A percentile compares a stretch with the other conserved stretches of the same genome.
Conservation (phyloP, 2,329 filamentous ascomycete genomes). For the Fusarium sacchari region DNA sequence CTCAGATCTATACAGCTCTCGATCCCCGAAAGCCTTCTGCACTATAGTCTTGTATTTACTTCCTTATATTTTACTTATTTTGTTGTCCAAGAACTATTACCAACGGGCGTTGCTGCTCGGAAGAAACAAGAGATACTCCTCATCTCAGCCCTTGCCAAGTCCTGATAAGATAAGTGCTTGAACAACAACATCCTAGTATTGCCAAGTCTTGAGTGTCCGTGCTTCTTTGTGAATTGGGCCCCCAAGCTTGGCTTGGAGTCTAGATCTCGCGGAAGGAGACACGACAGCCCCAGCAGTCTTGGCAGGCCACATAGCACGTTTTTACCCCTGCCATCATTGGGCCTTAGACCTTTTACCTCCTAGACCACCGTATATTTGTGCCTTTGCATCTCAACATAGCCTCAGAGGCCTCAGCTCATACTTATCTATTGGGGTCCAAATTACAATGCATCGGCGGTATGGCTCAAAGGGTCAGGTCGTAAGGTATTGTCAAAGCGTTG, state of each 20-base stretch:
- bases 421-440: neutral
- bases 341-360: neutral
- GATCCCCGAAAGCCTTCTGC: neutral
- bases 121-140: neutral
- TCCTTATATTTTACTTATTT: neutral
- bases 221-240: no score
- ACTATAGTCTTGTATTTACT: rapidly evolving
- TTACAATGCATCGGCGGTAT: neutral
- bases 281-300: neutral
- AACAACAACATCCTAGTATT: neutral
- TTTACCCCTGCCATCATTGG: neutral
- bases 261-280: neutral
- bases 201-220: no score
- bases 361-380: neutral
- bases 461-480: neutral
- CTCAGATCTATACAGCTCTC: neutral
- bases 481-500: neutral
- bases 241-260: neutral
- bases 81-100: neutral
- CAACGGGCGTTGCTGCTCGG: neutral
- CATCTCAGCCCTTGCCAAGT: neutral
- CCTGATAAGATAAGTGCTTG: neutral
- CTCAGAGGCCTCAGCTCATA: neutral
- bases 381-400: neutral
- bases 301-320: neutral